A percentile compares a stretch with the other conserved stretches of the same genome.
These are phyloP conservation scores for Acacia crassicarpa DNA, from an alignment of 306 rosid genomes.

Conservation along the genomic window DNA sequence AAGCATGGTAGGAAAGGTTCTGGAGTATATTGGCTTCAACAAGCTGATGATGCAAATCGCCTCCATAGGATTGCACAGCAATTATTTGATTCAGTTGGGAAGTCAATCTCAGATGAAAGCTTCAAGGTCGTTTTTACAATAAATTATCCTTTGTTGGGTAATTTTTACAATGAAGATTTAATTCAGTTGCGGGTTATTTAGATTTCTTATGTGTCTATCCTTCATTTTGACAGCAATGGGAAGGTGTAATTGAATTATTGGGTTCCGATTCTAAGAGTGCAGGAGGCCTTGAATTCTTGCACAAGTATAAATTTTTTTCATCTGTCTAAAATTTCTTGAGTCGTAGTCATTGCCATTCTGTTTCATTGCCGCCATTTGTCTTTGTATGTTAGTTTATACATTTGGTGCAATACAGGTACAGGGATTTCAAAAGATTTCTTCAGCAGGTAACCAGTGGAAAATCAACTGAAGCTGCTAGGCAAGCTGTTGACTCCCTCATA, in stretches of 20 bases:
- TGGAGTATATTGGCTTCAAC: constrained; percentile 95
- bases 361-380: constrained; percentile 23
- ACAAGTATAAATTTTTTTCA: constrained; percentile 58
- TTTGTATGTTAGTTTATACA: constrained; percentile 23
- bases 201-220: constrained; percentile 9
- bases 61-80: constrained; percentile 87
- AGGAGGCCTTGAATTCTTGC: constrained; percentile 90
- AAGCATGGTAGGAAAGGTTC: constrained; percentile 91
- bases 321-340: constrained; percentile 9
- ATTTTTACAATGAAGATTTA: not conserved
- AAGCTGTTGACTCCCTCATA: constrained; percentile 77
- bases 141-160: not conserved
- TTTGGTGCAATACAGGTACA: constrained; percentile 56
- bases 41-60: constrained; percentile 74
- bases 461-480: constrained; percentile 63
- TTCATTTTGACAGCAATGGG: constrained; percentile 78
- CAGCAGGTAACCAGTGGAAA: constrained; percentile 65
- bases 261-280: constrained; percentile 87
- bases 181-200: constrained; percentile 17
- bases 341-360: constrained; percentile 8
- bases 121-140: constrained; percentile 59
- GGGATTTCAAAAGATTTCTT: constrained; percentile 89
- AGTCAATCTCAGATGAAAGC: constrained; percentile 91
- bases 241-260: constrained; percentile 87
- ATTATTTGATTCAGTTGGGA: constrained; percentile 88